These are phyloP conservation scores for Cladosporium sp. DNA, from an alignment of 2,329 filamentous ascomycete genomes.

Conservation along the genomic window DNA sequence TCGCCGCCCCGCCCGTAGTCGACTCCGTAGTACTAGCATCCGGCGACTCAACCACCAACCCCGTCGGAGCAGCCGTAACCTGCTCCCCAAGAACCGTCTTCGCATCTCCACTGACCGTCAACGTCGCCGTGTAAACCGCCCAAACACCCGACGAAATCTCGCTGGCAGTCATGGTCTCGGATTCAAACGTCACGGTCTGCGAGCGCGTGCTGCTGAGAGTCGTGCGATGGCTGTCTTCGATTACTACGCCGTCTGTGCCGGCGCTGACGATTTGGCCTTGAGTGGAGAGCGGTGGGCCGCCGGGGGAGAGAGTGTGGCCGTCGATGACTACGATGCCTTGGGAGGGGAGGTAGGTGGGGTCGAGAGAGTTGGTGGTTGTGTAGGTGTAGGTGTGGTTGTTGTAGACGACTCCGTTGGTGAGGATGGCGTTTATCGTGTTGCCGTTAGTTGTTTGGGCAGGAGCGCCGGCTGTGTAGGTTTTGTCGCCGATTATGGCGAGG, in stretches of 20 bases:
- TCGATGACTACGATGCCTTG: neutral
- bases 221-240: neutral
- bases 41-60: neutral
- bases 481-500: slow-evolving; percentile 1
- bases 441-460: neutral
- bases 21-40: neutral
- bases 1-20: neutral
- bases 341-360: no score
- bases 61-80: neutral
- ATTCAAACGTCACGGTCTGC: neutral
- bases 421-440: neutral
- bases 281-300: neutral
- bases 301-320: neutral
- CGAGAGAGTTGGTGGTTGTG: neutral
- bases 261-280: neutral
- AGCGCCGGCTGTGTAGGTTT: neutral
- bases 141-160: neutral
- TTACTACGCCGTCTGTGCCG: neutral
- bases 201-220: neutral
- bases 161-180: neutral
- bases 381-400: neutral
- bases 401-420: neutral
- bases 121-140: neutral
- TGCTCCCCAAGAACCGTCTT: neutral
- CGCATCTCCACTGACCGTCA: neutral